Percentiles rank a stretch among this genome's conserved stretches.
These are phyloP conservation scores for Ustilago cynodontis DNA, from an alignment of 1,284 basidiomycete species.

Conservation along the genomic window DNA sequence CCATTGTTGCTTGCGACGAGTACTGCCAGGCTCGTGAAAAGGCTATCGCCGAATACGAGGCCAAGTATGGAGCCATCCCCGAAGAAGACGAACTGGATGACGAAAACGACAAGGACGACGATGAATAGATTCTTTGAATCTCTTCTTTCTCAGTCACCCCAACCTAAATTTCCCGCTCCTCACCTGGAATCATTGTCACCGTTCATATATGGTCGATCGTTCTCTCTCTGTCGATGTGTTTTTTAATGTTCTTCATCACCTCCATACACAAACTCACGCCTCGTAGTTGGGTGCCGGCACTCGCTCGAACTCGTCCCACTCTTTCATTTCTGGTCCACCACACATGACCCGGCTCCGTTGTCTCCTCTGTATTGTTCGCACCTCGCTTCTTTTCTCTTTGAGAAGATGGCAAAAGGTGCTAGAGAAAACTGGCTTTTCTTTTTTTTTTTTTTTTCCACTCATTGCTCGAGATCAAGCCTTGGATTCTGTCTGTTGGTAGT, in stretches of 20 bases:
- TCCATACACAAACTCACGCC: constrained; percentile 15
- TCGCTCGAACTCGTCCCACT: constrained; percentile 1
- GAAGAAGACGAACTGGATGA: constrained; percentile 49
- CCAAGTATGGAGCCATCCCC: constrained; percentile 29
- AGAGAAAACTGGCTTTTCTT: constrained; percentile 38
- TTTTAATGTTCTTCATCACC: constrained; percentile 3
- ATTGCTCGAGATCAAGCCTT: constrained; percentile 12
- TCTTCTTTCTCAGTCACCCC: neutral
- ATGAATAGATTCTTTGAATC: constrained; percentile 8
- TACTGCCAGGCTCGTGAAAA: constrained; percentile 49
- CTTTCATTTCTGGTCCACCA: constrained; percentile 4
- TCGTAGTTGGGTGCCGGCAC: constrained; percentile 42
- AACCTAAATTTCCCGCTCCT: neutral
- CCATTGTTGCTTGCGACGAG: constrained; percentile 52
- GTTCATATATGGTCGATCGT: constrained; percentile 30
- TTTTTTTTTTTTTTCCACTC: constrained; percentile 1
- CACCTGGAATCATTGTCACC: constrained; percentile 23
- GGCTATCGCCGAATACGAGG: constrained; percentile 40
- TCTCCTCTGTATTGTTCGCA: constrained; percentile 9
- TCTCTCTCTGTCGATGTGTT: neutral
- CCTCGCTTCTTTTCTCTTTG: constrained; percentile 20
- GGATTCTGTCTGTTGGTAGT: neutral
- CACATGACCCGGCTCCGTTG: constrained; percentile 16
- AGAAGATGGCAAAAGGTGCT: constrained; percentile 15
- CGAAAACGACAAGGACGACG: constrained; percentile 30